Base-by-base conservation (phyloP, 1,284 basidiomycete genomes). In the Boletus smithii region DNA sequence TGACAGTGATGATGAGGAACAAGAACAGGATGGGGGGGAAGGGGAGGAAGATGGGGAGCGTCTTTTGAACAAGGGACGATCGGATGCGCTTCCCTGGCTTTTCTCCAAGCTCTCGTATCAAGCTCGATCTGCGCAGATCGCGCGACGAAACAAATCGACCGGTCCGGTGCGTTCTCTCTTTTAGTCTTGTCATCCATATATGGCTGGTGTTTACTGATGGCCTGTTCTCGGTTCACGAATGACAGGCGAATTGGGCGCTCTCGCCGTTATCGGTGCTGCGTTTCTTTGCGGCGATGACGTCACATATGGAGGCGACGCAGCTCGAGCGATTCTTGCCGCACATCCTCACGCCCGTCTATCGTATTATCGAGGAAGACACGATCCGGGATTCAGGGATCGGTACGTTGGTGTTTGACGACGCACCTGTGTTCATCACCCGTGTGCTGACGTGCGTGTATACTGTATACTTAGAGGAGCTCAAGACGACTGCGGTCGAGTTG, bases 31-130 rank as follows among this genome's bases (percentile, higher is more conserved):
- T 1, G 51, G 49, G 2, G 44, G 32, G 1, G 44, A 30, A 6
- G 57, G 38, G 8, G 53, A 53, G 7, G 23, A 58, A 1, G 55
- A 66, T 60, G 62, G 55, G 1, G 48, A 29, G 65, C 61, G 59
- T 63, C 13, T 55, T 14, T 2, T 13, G 58, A n/a, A 62, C 60
- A 16, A 51, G 56, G 40, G 65, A 53, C 55, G 61, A n/a, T 65
- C 66, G 7, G 82, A 88, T 56, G 87, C 85, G 0, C 72, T 98
- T 1, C 80, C 89, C 0, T 98, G 95, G 93, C 70, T 98, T 33
- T 97, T 97, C 74, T 93, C 92, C 16, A 89, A 90, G 56, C 73
- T 98, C 35, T 97, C 95, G 0, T 95, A 91, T 69, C 87, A 95
- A 63, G 81, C 88, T 13, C 79, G 81, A 16, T 85, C 85, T 7